A percentile compares a stretch with the other conserved stretches of the same genome.
Conservation (phyloP, 495 filamentous ascomycete species). For the Hypomontagnella monticulosa region DNA sequence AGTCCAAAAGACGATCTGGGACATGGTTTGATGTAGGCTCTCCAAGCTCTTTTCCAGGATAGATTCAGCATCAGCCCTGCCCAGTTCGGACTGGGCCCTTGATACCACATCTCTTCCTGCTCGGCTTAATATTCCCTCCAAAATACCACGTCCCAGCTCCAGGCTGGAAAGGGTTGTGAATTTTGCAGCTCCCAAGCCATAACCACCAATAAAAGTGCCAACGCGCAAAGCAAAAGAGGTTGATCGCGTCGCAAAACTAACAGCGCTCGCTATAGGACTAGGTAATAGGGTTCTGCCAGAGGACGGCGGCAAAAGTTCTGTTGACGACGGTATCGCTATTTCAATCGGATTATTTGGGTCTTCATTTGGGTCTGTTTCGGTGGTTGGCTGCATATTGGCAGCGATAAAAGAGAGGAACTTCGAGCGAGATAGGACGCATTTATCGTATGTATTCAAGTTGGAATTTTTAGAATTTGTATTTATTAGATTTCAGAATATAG, state of each 20-base stretch:
- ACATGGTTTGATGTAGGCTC: slow-evolving; percentile 69
- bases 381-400: slow-evolving; percentile 10
- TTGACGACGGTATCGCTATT: neutral
- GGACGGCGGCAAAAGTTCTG: slow-evolving; percentile 14
- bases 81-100: slow-evolving; percentile 63
- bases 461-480: neutral
- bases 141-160: slow-evolving; percentile 71
- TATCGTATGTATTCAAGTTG: neutral
- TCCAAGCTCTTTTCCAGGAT: slow-evolving; percentile 71
- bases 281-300: slow-evolving; percentile 72
- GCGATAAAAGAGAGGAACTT: neutral
- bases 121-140: slow-evolving; percentile 72
- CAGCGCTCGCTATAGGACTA: slow-evolving; percentile 69
- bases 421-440: slow-evolving; percentile 9
- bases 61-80: slow-evolving; percentile 68
- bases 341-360: slow-evolving; percentile 1
- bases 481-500: no score
- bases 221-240: slow-evolving; percentile 76
- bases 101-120: slow-evolving; percentile 74
- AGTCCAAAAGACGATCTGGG: slow-evolving; percentile 72
- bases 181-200: slow-evolving; percentile 71
- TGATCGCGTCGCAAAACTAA: slow-evolving; percentile 74
- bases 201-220: slow-evolving; percentile 71
- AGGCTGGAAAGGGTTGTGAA: slow-evolving; percentile 74
- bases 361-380: slow-evolving; percentile 22